Evolutionary conservation across 2,329 filamentous ascomycete species (phyloP).

Genomic region (Gnomoniopsis sp.): DNA sequence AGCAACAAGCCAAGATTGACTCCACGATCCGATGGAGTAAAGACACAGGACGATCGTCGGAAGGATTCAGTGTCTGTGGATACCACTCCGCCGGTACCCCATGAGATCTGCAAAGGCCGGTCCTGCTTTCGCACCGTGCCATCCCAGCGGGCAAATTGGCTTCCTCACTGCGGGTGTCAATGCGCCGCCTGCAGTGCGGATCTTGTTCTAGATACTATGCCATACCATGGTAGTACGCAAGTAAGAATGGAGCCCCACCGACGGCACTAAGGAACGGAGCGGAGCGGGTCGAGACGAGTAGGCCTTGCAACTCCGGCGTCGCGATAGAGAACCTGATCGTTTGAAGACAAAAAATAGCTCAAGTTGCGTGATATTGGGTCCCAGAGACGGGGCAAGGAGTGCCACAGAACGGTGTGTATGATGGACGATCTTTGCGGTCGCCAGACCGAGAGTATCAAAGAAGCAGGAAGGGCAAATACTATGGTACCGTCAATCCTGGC

Average conservation of each 20-base stretch:
- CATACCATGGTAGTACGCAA: background rate
- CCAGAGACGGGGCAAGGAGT: background rate
- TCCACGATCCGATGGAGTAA: background rate
- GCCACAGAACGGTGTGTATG: too few species aligned
- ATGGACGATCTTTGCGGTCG: background rate
- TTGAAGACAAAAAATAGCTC: slow-evolving; percentile 3
- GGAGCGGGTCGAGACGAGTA: background rate
- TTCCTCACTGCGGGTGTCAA: background rate
- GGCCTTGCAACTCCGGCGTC: slow-evolving; percentile 1
- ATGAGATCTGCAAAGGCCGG: slow-evolving; percentile 14
- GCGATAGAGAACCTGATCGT: background rate
- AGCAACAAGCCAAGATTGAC: background rate
- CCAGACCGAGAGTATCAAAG: background rate
- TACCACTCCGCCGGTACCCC: background rate
- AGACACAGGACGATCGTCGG: slow-evolving; percentile 5
- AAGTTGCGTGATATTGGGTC: background rate
- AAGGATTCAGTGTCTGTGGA: background rate
- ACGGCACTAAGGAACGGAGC: background rate
- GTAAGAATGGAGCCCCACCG: background rate
- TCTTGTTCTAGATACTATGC: background rate
- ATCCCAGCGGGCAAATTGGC: slow-evolving; percentile 8
- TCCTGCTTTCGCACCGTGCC: slow-evolving; percentile 14
- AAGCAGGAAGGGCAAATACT: too few species aligned
- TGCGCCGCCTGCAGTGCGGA: background rate
- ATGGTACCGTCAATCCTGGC: too few species aligned